Evolutionary conservation across 2,329 filamentous ascomycete species (phyloP).

Genomic region (Verticillium klebahnii): DNA sequence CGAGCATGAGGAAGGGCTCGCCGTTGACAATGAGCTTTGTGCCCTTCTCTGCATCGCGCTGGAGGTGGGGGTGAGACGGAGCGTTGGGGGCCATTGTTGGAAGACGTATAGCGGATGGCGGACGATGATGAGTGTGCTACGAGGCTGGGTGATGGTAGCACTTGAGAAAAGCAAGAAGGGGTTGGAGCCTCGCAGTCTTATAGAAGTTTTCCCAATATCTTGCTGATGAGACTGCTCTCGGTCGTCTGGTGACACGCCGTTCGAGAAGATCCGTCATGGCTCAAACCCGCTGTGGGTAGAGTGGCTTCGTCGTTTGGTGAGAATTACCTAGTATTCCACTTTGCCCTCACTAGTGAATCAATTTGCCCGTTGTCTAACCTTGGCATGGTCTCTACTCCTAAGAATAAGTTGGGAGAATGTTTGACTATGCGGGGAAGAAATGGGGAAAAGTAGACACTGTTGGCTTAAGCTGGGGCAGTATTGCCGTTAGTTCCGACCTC

Average conservation of each 20-base stretch:
- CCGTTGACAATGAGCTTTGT: slow-evolving; percentile 29
- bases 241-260: neutral
- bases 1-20: slow-evolving; percentile 27
- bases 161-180: neutral
- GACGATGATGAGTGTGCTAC: neutral
- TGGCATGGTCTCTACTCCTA: neutral
- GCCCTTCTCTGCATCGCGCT: slow-evolving; percentile 16
- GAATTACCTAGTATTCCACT: neutral
- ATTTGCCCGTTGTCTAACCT: neutral
- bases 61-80: slow-evolving; percentile 7
- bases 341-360: neutral
- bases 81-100: neutral
- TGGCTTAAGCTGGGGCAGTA: neutral
- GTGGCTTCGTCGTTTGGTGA: neutral
- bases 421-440: neutral
- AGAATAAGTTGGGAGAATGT: neutral
- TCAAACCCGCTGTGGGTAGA: neutral
- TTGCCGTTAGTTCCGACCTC: neutral
- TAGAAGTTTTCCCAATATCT: neutral
- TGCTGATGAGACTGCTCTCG: neutral
- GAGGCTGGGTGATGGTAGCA: neutral
- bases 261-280: neutral
- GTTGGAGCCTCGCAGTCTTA: neutral
- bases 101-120: neutral
- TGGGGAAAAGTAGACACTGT: neutral